Base-by-base conservation (phyloP, 2,329 filamentous ascomycete species). In the Fonsecaea pedrosoi region DNA sequence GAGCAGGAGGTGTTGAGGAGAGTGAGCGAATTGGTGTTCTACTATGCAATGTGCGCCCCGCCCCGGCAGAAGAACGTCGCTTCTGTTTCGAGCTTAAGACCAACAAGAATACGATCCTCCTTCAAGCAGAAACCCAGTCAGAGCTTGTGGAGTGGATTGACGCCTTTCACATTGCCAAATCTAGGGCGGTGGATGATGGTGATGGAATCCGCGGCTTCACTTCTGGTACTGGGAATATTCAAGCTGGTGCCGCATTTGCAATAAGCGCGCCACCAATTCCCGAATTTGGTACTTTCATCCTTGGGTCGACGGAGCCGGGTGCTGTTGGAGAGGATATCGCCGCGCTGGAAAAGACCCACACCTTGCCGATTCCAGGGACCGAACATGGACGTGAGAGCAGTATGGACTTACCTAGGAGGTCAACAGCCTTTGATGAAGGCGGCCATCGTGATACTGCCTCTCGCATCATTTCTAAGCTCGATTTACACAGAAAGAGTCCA, bases 1-100 rank as follows among this genome's bases (percentile, higher is more conserved):
- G 94, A 66, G 89, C 88, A 54, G 89, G 89, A 54, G 94, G 93
- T 38, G 95, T 99, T 25, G 88, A 98, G 72, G 94, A 98, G 77
- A 96, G 93, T 55, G 95, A 99, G 74, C 93, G 96, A 80, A 96
- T 97, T 68, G 95, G 95, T 48, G 94, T 99, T 2, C 81, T 99
- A 60, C 87, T 99, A 45, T 99, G 95, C 81, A 96, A 92, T 74
- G 91, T 95, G 57, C 92, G 94, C 74, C 93, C 94, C 18, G 93
- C 94, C 0, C 90, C 96, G 60, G 89, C 92, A 72, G 95, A 99
- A 79, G 95, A 99, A 75, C 88, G 95, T 45, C 87, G 95, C 15
- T 99, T 98, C 79, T 98, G 95, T 77, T 97, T 99, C 74, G 95
- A 99, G 79, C 91, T 99, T 74, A 99, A 98, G 83, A 99, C 95